Conservation (phyloP, 2,329 filamentous ascomycete genomes). For the Cladophialophora exuberans region DNA sequence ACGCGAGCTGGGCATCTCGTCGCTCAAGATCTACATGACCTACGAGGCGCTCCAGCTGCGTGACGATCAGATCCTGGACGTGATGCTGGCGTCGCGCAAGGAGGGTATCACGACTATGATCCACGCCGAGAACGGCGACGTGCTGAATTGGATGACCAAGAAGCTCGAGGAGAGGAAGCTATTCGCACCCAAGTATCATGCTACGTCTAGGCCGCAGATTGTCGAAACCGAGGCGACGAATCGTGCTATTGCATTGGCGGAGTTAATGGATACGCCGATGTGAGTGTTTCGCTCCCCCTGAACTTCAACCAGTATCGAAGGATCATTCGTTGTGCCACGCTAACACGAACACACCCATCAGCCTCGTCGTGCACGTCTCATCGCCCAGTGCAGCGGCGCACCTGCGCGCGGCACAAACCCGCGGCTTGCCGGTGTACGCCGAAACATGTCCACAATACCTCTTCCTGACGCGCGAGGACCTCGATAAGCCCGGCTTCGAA, state of each 20-base stretch:
- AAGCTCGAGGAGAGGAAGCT: constrained; percentile 45
- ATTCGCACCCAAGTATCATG: constrained; percentile 51
- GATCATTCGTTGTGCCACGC: not conserved
- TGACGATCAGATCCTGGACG: constrained; percentile 50
- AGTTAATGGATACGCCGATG: constrained; percentile 56
- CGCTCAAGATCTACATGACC: constrained; percentile 53
- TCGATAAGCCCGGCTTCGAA: constrained; percentile 45
- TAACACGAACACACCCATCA: not conserved
- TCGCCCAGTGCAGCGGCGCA: constrained; percentile 52
- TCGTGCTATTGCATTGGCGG: constrained; percentile 52
- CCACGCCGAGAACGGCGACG: constrained; percentile 53
- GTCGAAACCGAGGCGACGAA: constrained; percentile 54
- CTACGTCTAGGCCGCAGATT: constrained; percentile 49
- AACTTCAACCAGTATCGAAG: too few relatives aligned
- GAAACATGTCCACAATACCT: constrained; percentile 65
- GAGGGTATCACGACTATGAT: constrained; percentile 55
- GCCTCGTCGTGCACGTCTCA: constrained; percentile 57
- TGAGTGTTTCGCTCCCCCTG: constrained; percentile 8
- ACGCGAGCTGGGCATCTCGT: constrained; percentile 45
- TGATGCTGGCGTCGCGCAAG: constrained; percentile 52
- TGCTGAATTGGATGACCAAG: constrained; percentile 49
- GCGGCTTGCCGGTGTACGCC: constrained; percentile 57
- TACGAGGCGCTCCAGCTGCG: constrained; percentile 47
- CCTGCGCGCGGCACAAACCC: constrained; percentile 55
- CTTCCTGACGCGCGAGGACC: constrained; percentile 55